phyloP scores from a whole-genome alignment of 495 filamentous ascomycete genomes.

The Hypoxylon fuscum region DNA sequence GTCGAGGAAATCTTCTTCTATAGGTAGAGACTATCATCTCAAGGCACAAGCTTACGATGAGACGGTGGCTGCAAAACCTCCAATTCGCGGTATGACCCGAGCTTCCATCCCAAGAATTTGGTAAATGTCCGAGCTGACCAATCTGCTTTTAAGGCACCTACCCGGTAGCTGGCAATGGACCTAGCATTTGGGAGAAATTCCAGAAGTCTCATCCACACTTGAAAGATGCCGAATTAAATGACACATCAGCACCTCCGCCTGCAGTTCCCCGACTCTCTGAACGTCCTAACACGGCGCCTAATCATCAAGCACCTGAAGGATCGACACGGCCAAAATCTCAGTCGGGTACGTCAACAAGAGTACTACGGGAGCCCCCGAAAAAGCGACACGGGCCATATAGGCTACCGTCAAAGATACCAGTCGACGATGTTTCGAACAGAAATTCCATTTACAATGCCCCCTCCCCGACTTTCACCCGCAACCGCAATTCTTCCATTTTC shows the following conservation, averaged over 20 bases:
- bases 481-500: slow-evolving; percentile 40
- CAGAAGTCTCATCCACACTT: slow-evolving; percentile 42
- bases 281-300: slow-evolving; percentile 54
- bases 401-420: slow-evolving; percentile 26
- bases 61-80: slow-evolving; percentile 39
- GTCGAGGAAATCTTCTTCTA: slow-evolving; percentile 42
- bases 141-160: slow-evolving; percentile 43
- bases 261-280: slow-evolving; percentile 41
- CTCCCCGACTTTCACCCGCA: slow-evolving; percentile 8
- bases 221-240: slow-evolving; percentile 38
- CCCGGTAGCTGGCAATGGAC: slow-evolving; percentile 44
- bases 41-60: slow-evolving; percentile 45
- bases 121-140: slow-evolving; percentile 37
- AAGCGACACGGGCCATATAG: slow-evolving; percentile 40
- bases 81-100: slow-evolving; percentile 47
- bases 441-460: slow-evolving; percentile 14
- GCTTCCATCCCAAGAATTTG: slow-evolving; percentile 35
- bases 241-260: slow-evolving; percentile 43
- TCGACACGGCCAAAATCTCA: slow-evolving; percentile 23
- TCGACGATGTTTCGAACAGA: slow-evolving; percentile 1
- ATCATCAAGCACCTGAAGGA: slow-evolving; percentile 18
- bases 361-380: slow-evolving; percentile 23
- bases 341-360: slow-evolving; percentile 14
- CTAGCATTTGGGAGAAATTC: slow-evolving; percentile 41
- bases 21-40: slow-evolving; percentile 26